These are phyloP conservation scores for Helicocarpus griseus DNA, from an alignment of 2,329 filamentous ascomycete species.

Conservation along the genomic window DNA sequence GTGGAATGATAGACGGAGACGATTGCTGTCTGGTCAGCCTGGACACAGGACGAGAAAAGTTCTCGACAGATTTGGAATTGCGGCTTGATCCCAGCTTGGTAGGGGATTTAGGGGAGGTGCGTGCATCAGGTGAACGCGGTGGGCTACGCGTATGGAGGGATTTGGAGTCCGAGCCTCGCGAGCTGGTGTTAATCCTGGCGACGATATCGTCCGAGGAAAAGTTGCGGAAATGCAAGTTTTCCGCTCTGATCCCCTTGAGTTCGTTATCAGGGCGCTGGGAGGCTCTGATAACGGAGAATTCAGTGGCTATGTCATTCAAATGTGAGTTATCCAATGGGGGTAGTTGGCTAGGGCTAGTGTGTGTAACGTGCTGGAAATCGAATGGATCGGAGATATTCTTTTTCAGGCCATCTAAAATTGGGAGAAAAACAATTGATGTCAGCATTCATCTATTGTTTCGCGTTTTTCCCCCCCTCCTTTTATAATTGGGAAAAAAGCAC, in stretches of 20 bases:
- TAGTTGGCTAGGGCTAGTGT: constrained; percentile 48
- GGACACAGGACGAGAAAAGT: constrained; percentile 45
- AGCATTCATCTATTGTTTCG: not conserved
- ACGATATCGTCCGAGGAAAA: constrained; percentile 24
- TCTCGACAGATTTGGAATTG: constrained; percentile 38
- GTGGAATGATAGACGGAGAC: constrained; percentile 30
- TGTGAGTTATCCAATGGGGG: constrained; percentile 42
- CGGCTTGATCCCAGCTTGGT: constrained; percentile 16
- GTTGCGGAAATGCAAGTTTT: constrained; percentile 34
- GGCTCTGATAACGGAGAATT: constrained; percentile 45
- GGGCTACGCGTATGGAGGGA: constrained; percentile 13
- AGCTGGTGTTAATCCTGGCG: constrained; percentile 5
- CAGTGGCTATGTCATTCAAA: constrained; percentile 42
- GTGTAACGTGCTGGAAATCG: constrained; percentile 55
- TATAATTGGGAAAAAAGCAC: constrained; percentile 12
- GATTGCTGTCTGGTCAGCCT: constrained; percentile 28
- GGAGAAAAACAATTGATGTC: not conserved
- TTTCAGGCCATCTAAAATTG: constrained; percentile 33
- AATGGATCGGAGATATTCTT: constrained; percentile 51
- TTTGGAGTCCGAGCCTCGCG: constrained; percentile 7
- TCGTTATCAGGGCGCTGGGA: constrained; percentile 41
- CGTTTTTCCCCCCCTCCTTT: not conserved
- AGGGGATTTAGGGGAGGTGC: constrained; percentile 20
- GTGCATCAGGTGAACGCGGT: constrained; percentile 23
- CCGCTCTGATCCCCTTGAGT: constrained; percentile 44